Base-by-base conservation (phyloP, 768 basidiomycete species). In the Rhodotorula graminis region DNA sequence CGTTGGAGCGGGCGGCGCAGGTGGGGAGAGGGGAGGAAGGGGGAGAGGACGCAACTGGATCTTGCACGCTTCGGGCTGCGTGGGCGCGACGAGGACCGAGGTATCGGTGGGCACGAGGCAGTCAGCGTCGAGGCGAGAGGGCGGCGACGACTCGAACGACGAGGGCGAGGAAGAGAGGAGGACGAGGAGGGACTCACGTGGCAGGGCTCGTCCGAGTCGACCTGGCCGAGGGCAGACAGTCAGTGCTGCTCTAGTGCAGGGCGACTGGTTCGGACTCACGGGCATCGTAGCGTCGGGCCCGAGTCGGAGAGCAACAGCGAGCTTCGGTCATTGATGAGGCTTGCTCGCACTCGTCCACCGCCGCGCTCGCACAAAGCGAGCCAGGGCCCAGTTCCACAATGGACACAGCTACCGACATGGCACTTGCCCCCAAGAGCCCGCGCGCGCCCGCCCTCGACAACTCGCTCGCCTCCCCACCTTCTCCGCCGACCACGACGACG, bases 1-100 rank as follows among this genome's bases (percentile, higher is more conserved):
- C 44, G 59, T 9, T 3, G 21, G 29, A 15, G 27, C 18, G 44
- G 37, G 16, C 29, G 23, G 18, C 19, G 23, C 11, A 23, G 18
- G 27, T 9, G 42, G n/a, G 33, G 14, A 40, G 7, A n/a, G 42
- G 2, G 50, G 64, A 33, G 29, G 59, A 46, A 50, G 16, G 1
- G 19, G 46, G 16, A 62, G n/a, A n/a, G 37, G 33, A 46, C 7
- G 65, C 47, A 59, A 66, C 74, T 75, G 74, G 27, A 75, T 75
- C 25, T 68, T 50, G 59, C 74, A 75, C 0, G 74, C 74, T 61
- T 75, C 70, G 3, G 70, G 31, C 74, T 75, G 62, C 10, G n/a
- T n/a, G n/a, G n/a, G n/a, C n/a, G n/a, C n/a, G n/a, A n/a, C n/a
- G 47, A 61, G n/a, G 3, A 49, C 47, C 11, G 47, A 11, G 6